Evolutionary conservation across 2,329 filamentous ascomycete species (phyloP), one percentile per base, ranked within the genome.

Genomic region (Aspergillus melleus): DNA sequence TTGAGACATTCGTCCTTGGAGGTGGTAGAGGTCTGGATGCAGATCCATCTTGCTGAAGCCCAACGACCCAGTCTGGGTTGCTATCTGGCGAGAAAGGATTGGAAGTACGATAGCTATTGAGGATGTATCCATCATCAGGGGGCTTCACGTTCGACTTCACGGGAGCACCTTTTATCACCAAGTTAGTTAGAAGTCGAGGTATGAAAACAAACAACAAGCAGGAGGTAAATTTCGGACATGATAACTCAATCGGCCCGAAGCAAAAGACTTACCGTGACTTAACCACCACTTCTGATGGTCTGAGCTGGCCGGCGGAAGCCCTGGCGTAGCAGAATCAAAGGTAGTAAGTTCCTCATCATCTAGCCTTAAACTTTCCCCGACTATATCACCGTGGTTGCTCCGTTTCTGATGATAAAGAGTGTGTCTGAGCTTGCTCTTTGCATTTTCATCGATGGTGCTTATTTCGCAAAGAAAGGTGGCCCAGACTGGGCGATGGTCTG

Each of bases 401-500:
- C 88, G 89, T 50, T 88, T 85, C 64, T 82, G 81, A 22, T 84
- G 80, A 72, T 98, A 97, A 11, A 98, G 81, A 55, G 89, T 83
- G 32, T 84, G 84, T 69, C 89, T 90, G 51, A 98, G 86, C 4
- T 80, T 77, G 62, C 93, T 88, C 65, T 91, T 92, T 55, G 83
- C 79, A 24, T 76, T 78, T 72, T 96, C 91, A 66, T 99, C 86
- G 11, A 98, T 80, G 49, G 95, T 87, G 65, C 83, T 93, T 55
- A 98, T 89, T 1, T 83, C 86, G 75, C 93, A 96, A 66, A 92
- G 86, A 71, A 99, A 99, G 0, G 87, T 87, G 12, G 92, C 93
- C 76, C 91, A 97, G 0, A 99, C 94, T 2, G 95, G 95, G n/a
- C 93, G 86, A 75, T 99, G 95, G 71, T 99, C 95, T 0, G 95